These are phyloP conservation scores for Scedosporium apiospermum DNA, from an alignment of 2,329 filamentous ascomycete genomes.

Conservation along the genomic window DNA sequence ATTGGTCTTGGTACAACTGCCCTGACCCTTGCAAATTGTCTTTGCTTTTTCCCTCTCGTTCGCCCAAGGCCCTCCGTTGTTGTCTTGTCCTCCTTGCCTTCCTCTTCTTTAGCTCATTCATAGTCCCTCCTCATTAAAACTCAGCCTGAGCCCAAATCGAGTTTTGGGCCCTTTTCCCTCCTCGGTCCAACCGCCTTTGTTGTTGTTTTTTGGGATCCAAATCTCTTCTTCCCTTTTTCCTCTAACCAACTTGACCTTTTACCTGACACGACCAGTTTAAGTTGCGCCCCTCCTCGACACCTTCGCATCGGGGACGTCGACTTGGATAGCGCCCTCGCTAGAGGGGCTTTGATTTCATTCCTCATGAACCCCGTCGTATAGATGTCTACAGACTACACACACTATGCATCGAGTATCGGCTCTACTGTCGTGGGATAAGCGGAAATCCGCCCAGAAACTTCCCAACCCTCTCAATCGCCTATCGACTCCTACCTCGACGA, in stretches of 20 bases:
- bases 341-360: neutral
- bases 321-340: neutral
- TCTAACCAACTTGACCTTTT: neutral
- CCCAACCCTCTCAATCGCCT: constrained; percentile 1
- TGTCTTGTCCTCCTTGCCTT: neutral
- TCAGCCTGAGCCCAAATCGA: neutral
- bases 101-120: neutral
- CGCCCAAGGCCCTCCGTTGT: neutral
- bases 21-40: neutral
- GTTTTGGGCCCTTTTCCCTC: neutral
- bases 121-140: neutral
- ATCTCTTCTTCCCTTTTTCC: neutral
- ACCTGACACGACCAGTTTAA: neutral
- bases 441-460: constrained; percentile 9
- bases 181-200: neutral
- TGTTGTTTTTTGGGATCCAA: neutral
- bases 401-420: constrained; percentile 13
- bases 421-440: constrained; percentile 12
- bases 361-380: constrained; percentile 1
- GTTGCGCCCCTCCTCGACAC: constrained; percentile 1
- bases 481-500: neutral
- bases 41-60: constrained; percentile 1
- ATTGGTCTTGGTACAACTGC: neutral
- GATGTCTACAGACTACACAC: neutral
- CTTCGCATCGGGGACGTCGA: neutral